phyloP scores from a whole-genome alignment of 2,329 filamentous ascomycete genomes.

The Pleomassaria siparia region DNA sequence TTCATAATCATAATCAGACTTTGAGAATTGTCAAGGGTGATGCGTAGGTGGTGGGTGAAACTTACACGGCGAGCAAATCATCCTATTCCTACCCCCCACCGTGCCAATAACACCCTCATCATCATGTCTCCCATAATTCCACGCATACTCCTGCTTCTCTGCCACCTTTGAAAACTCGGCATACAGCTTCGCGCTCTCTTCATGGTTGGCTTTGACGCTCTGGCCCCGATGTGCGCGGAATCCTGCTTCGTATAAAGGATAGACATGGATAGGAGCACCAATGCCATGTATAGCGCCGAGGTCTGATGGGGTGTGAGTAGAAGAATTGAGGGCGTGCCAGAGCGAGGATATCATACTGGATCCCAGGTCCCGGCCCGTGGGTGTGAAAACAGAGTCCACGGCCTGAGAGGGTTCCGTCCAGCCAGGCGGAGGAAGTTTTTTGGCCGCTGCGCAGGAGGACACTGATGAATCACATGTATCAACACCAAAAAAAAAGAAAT shows the following conservation, averaged over 20 bases:
- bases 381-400: conserved; percentile 53
- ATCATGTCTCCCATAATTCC: conserved; percentile 57
- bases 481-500: neutral
- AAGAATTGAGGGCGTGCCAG: conserved; percentile 5
- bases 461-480: conserved; percentile 44
- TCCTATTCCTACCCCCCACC: conserved; percentile 60
- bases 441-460: conserved; percentile 54
- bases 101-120: conserved; percentile 56
- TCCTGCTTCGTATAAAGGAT: conserved; percentile 67
- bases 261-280: conserved; percentile 66
- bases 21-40: neutral
- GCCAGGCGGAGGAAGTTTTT: conserved; percentile 59
- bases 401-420: conserved; percentile 57
- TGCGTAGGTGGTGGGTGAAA: neutral
- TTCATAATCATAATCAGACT: too few relatives aligned
- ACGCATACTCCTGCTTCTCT: conserved; percentile 55
- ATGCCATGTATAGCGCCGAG: conserved; percentile 60
- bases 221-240: conserved; percentile 61
- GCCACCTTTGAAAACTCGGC: conserved; percentile 62
- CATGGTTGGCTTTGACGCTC: conserved; percentile 56
- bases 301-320: conserved; percentile 44
- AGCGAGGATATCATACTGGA: conserved; percentile 40
- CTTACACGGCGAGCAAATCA: conserved; percentile 69
- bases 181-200: conserved; percentile 63
- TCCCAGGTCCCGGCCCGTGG: conserved; percentile 50